Evolutionary conservation across 805 yeast genomes (phyloP).

Genomic region (Wickerhamomyces subpelliculosus): DNA sequence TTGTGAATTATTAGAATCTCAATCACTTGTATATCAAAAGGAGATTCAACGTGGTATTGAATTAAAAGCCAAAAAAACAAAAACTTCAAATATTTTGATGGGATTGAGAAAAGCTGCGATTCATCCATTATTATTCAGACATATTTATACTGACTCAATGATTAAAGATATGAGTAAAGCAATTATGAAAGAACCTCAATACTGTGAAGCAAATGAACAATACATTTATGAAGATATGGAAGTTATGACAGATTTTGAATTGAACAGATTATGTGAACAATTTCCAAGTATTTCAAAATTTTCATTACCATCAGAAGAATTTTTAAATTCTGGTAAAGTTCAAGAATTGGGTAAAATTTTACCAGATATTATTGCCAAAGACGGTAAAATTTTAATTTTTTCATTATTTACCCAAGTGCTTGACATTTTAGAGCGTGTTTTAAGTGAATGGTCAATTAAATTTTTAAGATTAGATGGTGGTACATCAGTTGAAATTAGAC

Average conservation of each 20-base stretch:
- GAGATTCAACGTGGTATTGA: constrained; percentile 40
- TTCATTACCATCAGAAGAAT: constrained; percentile 46
- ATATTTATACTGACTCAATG: constrained; percentile 45
- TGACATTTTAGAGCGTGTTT: constrained; percentile 76
- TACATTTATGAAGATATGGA: constrained; percentile 91
- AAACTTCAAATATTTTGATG: constrained; percentile 75
- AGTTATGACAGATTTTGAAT: constrained; percentile 88
- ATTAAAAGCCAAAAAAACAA: constrained; percentile 21
- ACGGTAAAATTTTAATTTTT: constrained; percentile 71
- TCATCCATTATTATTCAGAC: constrained; percentile 84
- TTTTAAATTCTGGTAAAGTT: constrained; percentile 74
- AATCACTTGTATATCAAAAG: constrained; percentile 51
- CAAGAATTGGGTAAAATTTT: constrained; percentile 48
- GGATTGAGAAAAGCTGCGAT: constrained; percentile 83
- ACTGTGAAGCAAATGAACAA: constrained; percentile 60
- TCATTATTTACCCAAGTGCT: constrained; percentile 90
- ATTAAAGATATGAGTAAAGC: constrained; percentile 64
- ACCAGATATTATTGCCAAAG: constrained; percentile 44
- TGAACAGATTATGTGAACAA: constrained; percentile 63
- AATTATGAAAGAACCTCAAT: constrained; percentile 77
- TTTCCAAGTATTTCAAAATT: constrained; percentile 63
- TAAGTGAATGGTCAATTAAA: constrained; percentile 55
- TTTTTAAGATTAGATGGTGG: constrained; percentile 89
- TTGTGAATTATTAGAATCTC: constrained; percentile 56
- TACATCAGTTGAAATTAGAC: constrained; percentile 90